Evolutionary conservation across 306 rosid species (phyloP).

Genomic region (Prunus armeniaca): DNA sequence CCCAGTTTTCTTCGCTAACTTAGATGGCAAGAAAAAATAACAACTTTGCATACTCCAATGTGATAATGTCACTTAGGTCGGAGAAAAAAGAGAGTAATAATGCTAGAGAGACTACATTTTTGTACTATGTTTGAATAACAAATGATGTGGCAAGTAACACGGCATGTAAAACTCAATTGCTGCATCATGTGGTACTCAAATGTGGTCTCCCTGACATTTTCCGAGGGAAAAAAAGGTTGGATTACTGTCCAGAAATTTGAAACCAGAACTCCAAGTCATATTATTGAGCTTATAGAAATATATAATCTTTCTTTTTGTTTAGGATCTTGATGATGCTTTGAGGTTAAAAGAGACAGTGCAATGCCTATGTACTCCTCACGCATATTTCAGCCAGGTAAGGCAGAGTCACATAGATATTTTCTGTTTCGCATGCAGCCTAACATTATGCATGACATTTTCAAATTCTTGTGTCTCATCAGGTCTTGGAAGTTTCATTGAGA

Average conservation of each 20-base stretch:
- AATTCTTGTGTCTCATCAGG: conserved; percentile 28
- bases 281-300: background rate
- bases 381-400: conserved; percentile 64
- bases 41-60: background rate
- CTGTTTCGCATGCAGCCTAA: background rate
- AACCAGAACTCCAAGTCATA: background rate
- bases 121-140: too few species aligned
- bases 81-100: too few species aligned
- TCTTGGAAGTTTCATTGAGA: conserved; percentile 55
- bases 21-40: background rate
- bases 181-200: too few species aligned
- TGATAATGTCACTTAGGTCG: background rate
- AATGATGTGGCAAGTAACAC: too few species aligned
- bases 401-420: background rate
- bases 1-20: background rate
- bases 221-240: too few species aligned
- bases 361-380: conserved; percentile 67
- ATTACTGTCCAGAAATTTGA: too few species aligned
- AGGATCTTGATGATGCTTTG: conserved; percentile 60
- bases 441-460: background rate
- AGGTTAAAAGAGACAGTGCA: conserved; percentile 63
- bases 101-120: too few species aligned
- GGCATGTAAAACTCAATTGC: too few species aligned
- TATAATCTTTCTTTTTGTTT: background rate
- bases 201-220: too few species aligned